These are phyloP conservation scores for Puya raimondii DNA, from an alignment of 176 grass and related monocot species.

Conservation along the genomic window DNA sequence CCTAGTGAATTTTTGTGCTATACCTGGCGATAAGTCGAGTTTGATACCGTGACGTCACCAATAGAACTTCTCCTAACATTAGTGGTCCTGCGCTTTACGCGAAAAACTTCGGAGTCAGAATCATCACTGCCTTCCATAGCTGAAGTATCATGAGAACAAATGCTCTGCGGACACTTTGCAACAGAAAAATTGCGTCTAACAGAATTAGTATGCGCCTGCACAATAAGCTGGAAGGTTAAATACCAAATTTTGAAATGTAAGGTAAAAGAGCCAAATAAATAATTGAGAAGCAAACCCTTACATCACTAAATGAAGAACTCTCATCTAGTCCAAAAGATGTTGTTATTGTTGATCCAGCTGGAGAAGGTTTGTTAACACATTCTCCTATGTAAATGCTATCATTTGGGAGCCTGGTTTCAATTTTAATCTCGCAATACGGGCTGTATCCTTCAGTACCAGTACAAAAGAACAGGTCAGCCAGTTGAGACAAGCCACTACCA, in stretches of 20 bases:
- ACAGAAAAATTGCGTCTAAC: neutral
- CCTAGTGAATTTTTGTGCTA: too few species aligned
- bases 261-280: neutral
- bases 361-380: constrained; percentile 2
- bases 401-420: constrained; percentile 23
- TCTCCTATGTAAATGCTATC: constrained; percentile 19
- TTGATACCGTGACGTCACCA: constrained; percentile 13
- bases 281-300: neutral
- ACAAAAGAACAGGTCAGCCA: constrained; percentile 1
- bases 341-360: neutral
- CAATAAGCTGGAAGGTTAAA: neutral
- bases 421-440: constrained; percentile 24
- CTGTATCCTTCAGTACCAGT: constrained; percentile 9
- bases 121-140: constrained; percentile 39
- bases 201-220: constrained; percentile 7
- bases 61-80: constrained; percentile 23
- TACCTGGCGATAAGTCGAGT: constrained; percentile 58
- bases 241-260: neutral
- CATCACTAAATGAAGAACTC: neutral
- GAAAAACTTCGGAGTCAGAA: constrained; percentile 81
- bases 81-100: constrained; percentile 67
- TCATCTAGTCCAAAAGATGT: neutral
- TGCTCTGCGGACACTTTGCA: neutral
- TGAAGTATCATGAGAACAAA: constrained; percentile 29
- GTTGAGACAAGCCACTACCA: constrained; percentile 21